phyloP scores from a whole-genome alignment of 495 filamentous ascomycete genomes.

The Gamarada debralockiae region DNA sequence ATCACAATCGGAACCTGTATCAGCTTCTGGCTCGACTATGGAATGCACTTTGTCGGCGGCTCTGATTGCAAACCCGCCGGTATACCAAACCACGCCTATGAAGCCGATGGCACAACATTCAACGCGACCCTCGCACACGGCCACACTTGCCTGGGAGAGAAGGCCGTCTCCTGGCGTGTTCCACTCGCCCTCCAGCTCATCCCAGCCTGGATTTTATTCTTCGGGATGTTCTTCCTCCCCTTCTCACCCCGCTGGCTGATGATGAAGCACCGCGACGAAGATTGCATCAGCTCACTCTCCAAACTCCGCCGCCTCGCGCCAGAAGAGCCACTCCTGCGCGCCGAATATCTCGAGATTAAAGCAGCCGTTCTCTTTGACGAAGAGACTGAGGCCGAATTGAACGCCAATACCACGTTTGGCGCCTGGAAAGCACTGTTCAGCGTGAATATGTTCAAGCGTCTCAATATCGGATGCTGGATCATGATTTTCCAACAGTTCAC shows the following conservation, averaged over 20 bases:
- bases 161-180: slow-evolving; percentile 40
- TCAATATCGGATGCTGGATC: slow-evolving; percentile 54
- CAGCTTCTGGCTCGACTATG: slow-evolving; percentile 56
- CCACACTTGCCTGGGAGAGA: slow-evolving; percentile 25
- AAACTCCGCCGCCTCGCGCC: slow-evolving; percentile 9
- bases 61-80: slow-evolving; percentile 9
- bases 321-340: slow-evolving; percentile 8
- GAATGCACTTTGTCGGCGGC: slow-evolving; percentile 24
- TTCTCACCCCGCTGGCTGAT: slow-evolving; percentile 57
- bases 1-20: slow-evolving; percentile 52
- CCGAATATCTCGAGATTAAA: slow-evolving; percentile 18
- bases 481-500: slow-evolving; percentile 70
- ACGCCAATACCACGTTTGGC: slow-evolving; percentile 3
- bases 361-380: slow-evolving; percentile 12
- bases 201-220: slow-evolving; percentile 30
- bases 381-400: slow-evolving; percentile 9
- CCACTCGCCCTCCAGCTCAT: slow-evolving; percentile 42
- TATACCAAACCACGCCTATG: slow-evolving; percentile 26
- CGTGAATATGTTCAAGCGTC: slow-evolving; percentile 8
- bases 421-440: slow-evolving; percentile 2
- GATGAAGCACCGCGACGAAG: slow-evolving; percentile 14
- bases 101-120: slow-evolving; percentile 26
- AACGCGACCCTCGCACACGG: slow-evolving; percentile 21
- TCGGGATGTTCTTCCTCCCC: slow-evolving; percentile 32
- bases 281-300: slow-evolving; percentile 6